Evolutionary conservation across 2,329 filamentous ascomycete species (phyloP), one percentile per base, ranked within the genome.

Genomic region (Microthyrium microscopicum): DNA sequence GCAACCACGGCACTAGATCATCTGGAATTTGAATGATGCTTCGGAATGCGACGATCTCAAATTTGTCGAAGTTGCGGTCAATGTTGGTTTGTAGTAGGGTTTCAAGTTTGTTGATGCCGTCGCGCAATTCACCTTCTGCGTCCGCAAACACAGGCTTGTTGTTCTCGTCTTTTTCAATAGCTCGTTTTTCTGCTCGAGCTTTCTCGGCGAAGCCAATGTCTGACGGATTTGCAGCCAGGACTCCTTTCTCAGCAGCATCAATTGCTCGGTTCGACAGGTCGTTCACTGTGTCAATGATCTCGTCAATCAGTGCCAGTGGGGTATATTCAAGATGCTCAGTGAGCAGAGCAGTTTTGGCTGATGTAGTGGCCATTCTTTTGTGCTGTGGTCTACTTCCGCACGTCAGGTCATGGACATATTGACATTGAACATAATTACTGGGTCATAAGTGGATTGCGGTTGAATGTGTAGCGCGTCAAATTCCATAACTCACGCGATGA

Each of bases 301-400:
- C 87, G 70, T 98, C 89, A 49, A 98, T 78, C 26, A 98, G 72
- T 40, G 80, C 85, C 43, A 93, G 72, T 19, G 87, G 89, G 2
- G 89, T 87, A 48, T 93, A 94, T 42, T 82, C 81, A 48, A 98
- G 80, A 52, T 98, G 89, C 65, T 95, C 89, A 2, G 89, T 94
- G 40, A 95, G 67, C 45, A 95, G 70, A 43, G 72, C 64, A 22
- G 55, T 62, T 41, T 61, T 58, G 34, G 58, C 54, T 39, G 64
- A 59, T 39, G 58, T 57, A 29, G 49, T 39, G 27, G 47, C 54
- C n/a, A n/a, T n/a, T n/a, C n/a, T n/a, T n/a, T n/a, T n/a, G n/a
- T n/a, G n/a, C n/a, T n/a, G n/a, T n/a, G n/a, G n/a, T n/a, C n/a
- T n/a, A n/a, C n/a, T n/a, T n/a, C n/a, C n/a, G n/a, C n/a, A n/a